phyloP scores from a whole-genome alignment of 2,329 filamentous ascomycete species.

The Phoma sp. region DNA sequence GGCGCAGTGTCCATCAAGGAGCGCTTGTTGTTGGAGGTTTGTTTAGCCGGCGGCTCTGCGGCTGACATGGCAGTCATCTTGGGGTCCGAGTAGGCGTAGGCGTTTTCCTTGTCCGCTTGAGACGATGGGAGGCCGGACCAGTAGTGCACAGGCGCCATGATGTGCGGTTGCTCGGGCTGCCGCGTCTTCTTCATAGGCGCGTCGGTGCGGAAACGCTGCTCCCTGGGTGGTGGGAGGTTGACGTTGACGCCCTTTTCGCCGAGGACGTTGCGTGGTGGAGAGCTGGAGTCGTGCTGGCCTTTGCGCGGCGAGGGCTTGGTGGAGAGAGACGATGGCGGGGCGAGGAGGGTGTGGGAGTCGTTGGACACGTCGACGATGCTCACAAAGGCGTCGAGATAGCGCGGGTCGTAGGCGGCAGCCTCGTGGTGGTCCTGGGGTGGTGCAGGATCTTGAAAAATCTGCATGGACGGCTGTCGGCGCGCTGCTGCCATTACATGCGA shows the following conservation, averaged over 20 bases:
- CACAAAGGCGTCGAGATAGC: constrained; percentile 55
- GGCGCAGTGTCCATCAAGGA: constrained; percentile 74
- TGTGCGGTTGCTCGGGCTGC: constrained; percentile 50
- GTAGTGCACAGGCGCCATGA: constrained; percentile 57
- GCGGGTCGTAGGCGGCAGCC: constrained; percentile 57
- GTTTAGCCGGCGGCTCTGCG: constrained; percentile 39
- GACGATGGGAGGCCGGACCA: constrained; percentile 59
- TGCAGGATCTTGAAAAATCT: constrained; percentile 65
- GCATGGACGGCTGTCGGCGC: constrained; percentile 62
- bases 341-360: constrained; percentile 70
- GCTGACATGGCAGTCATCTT: constrained; percentile 37
- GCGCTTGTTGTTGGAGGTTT: constrained; percentile 57
- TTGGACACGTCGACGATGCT: constrained; percentile 55
- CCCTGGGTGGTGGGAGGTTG: constrained; percentile 71
- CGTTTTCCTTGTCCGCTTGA: constrained; percentile 59
- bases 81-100: constrained; percentile 48
- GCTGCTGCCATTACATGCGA: constrained; percentile 58
- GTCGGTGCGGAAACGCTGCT: constrained; percentile 64
- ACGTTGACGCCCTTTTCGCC: constrained; percentile 71
- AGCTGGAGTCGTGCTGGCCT: constrained; percentile 61
- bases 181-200: constrained; percentile 69
- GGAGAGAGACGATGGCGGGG: constrained; percentile 60
- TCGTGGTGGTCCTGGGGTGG: constrained; percentile 51
- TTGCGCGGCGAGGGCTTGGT: constrained; percentile 73
- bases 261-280: constrained; percentile 64